Evolutionary conservation across 179 eudicot genomes (phyloP).

Genomic region (Pouteria campechiana): DNA sequence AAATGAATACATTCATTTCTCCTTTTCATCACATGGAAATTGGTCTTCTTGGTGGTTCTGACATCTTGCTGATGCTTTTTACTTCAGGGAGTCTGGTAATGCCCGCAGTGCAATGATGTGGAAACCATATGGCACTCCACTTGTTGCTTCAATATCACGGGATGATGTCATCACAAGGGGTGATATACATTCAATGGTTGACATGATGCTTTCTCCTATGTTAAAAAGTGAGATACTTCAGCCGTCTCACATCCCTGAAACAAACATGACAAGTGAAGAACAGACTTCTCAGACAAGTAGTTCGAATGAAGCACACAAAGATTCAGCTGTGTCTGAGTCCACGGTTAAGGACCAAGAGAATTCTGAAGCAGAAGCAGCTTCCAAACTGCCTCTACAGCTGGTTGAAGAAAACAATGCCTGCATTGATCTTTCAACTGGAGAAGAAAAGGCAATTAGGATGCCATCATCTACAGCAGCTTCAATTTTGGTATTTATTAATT

Average conservation of each 20-base stretch:
- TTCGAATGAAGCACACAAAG: slow-evolving; percentile 18
- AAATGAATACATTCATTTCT: too few relatives aligned
- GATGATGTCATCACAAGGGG: slow-evolving; percentile 62
- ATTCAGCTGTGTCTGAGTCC: slow-evolving; percentile 17
- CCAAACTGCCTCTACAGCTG: slow-evolving; percentile 67
- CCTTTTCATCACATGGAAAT: too few relatives aligned
- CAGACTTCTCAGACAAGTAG: slow-evolving; percentile 21
- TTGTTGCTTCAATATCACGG: slow-evolving; percentile 64
- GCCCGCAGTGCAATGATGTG: slow-evolving; percentile 41
- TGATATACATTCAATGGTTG: slow-evolving; percentile 70
- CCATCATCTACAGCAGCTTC: slow-evolving; percentile 59
- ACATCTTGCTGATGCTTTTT: too few relatives aligned
- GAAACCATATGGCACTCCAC: slow-evolving; percentile 94
- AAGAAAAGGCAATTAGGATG: slow-evolving; percentile 60
- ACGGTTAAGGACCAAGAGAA: slow-evolving; percentile 16
- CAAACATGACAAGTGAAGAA: slow-evolving; percentile 17
- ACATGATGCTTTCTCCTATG: slow-evolving; percentile 72
- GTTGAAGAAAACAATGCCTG: slow-evolving; percentile 84
- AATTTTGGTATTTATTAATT: slow-evolving; percentile 65
- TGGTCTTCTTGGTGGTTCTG: too few relatives aligned
- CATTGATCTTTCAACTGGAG: slow-evolving; percentile 69
- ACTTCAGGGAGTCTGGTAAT: slow-evolving; percentile 49
- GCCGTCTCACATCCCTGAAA: slow-evolving; percentile 12
- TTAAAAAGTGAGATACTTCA: slow-evolving; percentile 25
- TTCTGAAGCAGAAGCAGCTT: slow-evolving; percentile 15